These are phyloP conservation scores for Wilcoxina mikolae DNA, from an alignment of 495 filamentous ascomycete genomes.

Conservation along the genomic window DNA sequence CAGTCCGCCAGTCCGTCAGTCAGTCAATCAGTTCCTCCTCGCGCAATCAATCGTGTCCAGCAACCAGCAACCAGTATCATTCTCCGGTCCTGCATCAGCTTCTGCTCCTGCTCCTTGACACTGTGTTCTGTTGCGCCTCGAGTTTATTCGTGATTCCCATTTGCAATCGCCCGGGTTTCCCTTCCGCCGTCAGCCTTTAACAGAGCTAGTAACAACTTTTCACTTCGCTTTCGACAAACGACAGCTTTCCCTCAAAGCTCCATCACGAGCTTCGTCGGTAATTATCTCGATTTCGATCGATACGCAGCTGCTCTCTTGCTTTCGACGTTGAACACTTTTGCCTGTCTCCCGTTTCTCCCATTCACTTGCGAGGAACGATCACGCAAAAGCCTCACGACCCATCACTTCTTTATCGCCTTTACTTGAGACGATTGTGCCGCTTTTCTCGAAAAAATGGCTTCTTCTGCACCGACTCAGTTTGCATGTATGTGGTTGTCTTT, in stretches of 20 bases:
- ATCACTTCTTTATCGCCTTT: background rate
- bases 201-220: background rate
- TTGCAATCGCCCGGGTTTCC: background rate
- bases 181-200: background rate
- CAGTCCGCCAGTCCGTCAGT: background rate
- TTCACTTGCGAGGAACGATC: conserved; percentile 26
- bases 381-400: background rate
- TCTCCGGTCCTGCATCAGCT: background rate
- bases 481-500: conserved; percentile 20
- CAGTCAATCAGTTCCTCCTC: background rate
- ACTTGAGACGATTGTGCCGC: background rate
- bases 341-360: conserved; percentile 18
- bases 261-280: background rate
- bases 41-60: background rate
- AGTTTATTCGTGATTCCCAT: background rate
- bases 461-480: conserved; percentile 25
- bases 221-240: background rate
- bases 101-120: background rate
- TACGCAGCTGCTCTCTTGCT: background rate
- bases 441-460: conserved; percentile 14
- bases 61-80: background rate
- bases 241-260: background rate
- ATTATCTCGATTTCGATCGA: background rate
- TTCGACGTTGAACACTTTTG: background rate
- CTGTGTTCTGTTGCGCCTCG: background rate